Percentiles rank a stretch among this genome's conserved stretches.
Evolutionary conservation across 1,139 yeast genomes (phyloP).

Genomic region (Tardiomyces blankii): DNA sequence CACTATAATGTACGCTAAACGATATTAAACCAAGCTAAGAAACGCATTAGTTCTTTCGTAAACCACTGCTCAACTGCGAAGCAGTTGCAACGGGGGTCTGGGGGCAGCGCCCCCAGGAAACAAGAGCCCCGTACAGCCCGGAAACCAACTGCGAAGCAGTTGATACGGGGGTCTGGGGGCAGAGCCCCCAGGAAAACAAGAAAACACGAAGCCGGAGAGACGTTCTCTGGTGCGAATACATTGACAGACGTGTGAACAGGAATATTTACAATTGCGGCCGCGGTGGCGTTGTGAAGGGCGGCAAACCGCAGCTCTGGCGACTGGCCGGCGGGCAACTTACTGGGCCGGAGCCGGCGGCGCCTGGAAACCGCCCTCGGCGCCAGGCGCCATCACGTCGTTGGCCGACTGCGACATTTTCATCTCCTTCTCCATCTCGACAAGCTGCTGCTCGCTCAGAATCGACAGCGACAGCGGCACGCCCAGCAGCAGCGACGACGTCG

Average conservation of each 20-base stretch:
- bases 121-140: too few relatives aligned
- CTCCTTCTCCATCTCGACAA: slow-evolving; percentile 89
- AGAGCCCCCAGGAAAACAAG: too few relatives aligned
- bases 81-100: too few relatives aligned
- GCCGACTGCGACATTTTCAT: slow-evolving; percentile 80
- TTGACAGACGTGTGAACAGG: neutral
- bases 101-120: too few relatives aligned
- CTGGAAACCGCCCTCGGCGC: slow-evolving; percentile 33
- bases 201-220: too few relatives aligned
- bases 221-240: neutral
- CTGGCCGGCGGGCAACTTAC: neutral
- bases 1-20: too few relatives aligned
- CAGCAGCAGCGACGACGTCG: slow-evolving; percentile 73
- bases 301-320: neutral
- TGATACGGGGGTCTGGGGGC: too few relatives aligned
- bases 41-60: too few relatives aligned
- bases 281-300: neutral
- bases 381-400: slow-evolving; percentile 72
- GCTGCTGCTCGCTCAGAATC: slow-evolving; percentile 83
- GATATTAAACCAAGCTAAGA: too few relatives aligned
- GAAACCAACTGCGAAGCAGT: too few relatives aligned
- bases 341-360: neutral
- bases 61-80: too few relatives aligned
- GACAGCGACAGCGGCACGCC: slow-evolving; percentile 92
- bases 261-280: neutral